These are phyloP conservation scores for Musa balbisiana DNA, from an alignment of 202 grass and related monocot species.

Conservation along the genomic window DNA sequence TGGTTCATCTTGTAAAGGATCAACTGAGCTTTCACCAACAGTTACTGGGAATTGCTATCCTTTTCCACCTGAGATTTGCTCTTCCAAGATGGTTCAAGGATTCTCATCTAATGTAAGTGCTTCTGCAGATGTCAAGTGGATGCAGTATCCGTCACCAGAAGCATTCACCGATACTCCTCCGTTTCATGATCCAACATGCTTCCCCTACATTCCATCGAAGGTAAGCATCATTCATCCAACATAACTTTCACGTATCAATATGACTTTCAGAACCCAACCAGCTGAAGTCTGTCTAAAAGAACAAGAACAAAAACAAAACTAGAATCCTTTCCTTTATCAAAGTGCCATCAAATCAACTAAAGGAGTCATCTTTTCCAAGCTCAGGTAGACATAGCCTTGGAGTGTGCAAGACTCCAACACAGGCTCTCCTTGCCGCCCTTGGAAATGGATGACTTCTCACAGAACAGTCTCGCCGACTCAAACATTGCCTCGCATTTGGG, in stretches of 20 bases:
- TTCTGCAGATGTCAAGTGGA: conserved; percentile 59
- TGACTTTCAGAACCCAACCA: too few relatives aligned
- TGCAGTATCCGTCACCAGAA: conserved; percentile 65
- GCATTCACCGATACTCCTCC: conserved; percentile 40
- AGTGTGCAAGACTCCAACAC: conserved; percentile 81
- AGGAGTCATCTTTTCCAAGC: too few relatives aligned
- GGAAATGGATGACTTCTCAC: conserved; percentile 60
- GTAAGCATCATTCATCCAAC: conserved; percentile 26
- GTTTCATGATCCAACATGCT: conserved; percentile 40
- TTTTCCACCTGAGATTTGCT: too few relatives aligned
- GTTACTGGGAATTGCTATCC: too few relatives aligned
- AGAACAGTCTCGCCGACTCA: conserved; percentile 26
- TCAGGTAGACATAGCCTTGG: conserved; percentile 82
- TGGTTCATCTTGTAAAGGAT: conserved; percentile 11
- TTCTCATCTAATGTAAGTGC: conserved; percentile 15
- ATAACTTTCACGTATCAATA: too few relatives aligned
- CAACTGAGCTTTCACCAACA: too few relatives aligned
- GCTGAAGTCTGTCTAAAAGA: too few relatives aligned
- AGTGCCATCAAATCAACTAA: too few relatives aligned
- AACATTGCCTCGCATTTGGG: conserved; percentile 9
- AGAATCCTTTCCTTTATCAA: too few relatives aligned
- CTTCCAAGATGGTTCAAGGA: background rate
- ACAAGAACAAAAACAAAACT: too few relatives aligned
- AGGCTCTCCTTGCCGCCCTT: conserved; percentile 68
- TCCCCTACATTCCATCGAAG: conserved; percentile 68